Conservation (phyloP, 768 basidiomycete species). For the Mycena albidolilacea region DNA sequence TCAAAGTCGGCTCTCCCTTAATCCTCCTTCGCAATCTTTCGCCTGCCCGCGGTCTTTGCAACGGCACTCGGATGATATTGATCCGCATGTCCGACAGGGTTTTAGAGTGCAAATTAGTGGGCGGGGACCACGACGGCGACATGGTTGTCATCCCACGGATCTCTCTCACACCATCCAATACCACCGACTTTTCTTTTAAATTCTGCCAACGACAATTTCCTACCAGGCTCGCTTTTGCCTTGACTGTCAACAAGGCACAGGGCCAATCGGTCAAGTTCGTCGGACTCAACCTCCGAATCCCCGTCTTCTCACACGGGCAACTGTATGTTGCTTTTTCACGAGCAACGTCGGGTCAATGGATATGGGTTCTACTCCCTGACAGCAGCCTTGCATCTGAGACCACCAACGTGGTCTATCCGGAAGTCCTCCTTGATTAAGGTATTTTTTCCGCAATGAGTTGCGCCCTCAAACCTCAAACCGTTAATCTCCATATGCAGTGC, state of each 20-base stretch:
- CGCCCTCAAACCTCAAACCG: background rate
- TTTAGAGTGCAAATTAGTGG: background rate
- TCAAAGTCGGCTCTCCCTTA: slow-evolving; percentile 20
- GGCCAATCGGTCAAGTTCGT: background rate
- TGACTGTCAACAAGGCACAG: slow-evolving; percentile 11
- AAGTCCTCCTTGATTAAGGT: slow-evolving; percentile 4
- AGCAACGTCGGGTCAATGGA: background rate
- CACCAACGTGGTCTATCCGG: slow-evolving; percentile 12
- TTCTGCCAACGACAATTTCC: slow-evolving; percentile 2
- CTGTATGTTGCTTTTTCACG: slow-evolving; percentile 12
- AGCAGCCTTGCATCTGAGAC: background rate
- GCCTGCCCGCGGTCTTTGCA: slow-evolving; percentile 1
- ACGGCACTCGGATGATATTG: slow-evolving; percentile 6
- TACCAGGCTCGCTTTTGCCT: background rate
- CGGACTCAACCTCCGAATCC: background rate
- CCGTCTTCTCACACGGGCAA: slow-evolving; percentile 4
- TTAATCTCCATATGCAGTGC: background rate
- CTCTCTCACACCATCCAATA: slow-evolving; percentile 4
- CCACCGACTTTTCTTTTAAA: slow-evolving; percentile 16
- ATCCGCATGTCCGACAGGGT: background rate
- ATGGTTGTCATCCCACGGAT: slow-evolving; percentile 1
- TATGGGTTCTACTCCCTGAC: slow-evolving; percentile 1
- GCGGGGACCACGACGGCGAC: slow-evolving; percentile 3
- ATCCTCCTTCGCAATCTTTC: slow-evolving; percentile 22
- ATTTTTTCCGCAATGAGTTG: background rate